phyloP scores from a whole-genome alignment of 2,329 filamentous ascomycete species.

The Talaromyces amestolkiae region DNA sequence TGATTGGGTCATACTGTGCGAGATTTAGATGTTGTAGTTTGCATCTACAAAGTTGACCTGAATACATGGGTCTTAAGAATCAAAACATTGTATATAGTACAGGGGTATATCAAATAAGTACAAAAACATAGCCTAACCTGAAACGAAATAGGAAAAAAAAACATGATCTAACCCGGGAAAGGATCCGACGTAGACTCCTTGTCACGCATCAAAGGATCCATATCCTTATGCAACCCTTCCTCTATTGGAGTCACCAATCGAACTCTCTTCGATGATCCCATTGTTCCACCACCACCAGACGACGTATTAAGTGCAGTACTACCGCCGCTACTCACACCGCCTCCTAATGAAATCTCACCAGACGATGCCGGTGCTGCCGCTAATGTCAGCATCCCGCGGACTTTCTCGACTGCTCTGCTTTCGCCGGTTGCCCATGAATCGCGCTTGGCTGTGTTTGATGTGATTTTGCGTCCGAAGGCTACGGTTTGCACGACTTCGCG shows the following conservation, averaged over 20 bases:
- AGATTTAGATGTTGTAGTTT: neutral
- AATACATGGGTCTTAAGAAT: neutral
- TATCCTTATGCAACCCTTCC: slow-evolving; percentile 32
- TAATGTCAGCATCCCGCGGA: slow-evolving; percentile 43
- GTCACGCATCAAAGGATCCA: slow-evolving; percentile 23
- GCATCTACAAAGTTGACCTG: neutral
- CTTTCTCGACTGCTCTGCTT: slow-evolving; percentile 48
- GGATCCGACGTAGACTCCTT: slow-evolving; percentile 21
- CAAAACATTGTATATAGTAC: slow-evolving; percentile 19
- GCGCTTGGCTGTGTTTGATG: slow-evolving; percentile 40
- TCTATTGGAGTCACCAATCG: slow-evolving; percentile 46
- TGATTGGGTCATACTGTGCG: neutral
- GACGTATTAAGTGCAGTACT: slow-evolving; percentile 26
- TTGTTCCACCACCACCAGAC: slow-evolving; percentile 30
- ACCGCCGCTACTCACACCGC: slow-evolving; percentile 23
- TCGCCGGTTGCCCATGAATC: slow-evolving; percentile 46
- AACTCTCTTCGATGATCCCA: slow-evolving; percentile 46
- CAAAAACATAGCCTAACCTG: slow-evolving; percentile 9
- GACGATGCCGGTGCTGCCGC: slow-evolving; percentile 22
- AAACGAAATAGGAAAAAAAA: neutral
- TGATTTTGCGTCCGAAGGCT: slow-evolving; percentile 30
- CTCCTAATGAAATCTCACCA: slow-evolving; percentile 23
- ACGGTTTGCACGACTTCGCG: slow-evolving; percentile 31
- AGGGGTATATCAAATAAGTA: slow-evolving; percentile 19
- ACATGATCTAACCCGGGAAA: slow-evolving; percentile 13